Percentiles rank a stretch among this genome's conserved stretches.
phyloP scores from a whole-genome alignment of 345 rosid species.

The Eucalyptus grandis region DNA sequence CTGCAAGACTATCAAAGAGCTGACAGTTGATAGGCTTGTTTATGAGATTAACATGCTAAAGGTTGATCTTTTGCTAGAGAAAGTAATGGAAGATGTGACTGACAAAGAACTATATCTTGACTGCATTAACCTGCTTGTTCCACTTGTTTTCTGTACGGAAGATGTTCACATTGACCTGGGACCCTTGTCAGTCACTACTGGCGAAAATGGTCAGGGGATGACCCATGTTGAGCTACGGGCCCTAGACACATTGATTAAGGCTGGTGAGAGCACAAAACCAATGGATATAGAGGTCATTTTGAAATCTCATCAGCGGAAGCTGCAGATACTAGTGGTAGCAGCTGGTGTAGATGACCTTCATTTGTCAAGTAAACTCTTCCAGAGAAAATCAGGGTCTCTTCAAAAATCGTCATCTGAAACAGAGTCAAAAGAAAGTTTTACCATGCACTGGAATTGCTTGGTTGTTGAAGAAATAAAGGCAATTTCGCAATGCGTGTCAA shows the following conservation, averaged over 20 bases:
- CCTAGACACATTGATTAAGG: constrained; percentile 51
- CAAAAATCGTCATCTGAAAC: constrained; percentile 17
- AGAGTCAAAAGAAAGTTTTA: constrained; percentile 21
- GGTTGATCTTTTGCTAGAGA: constrained; percentile 65
- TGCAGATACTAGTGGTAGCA: constrained; percentile 52
- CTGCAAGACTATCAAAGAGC: constrained; percentile 51
- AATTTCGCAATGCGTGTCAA: constrained; percentile 45
- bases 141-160: constrained; percentile 57
- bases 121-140: constrained; percentile 58
- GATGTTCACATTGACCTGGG: constrained; percentile 25
- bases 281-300: constrained; percentile 49
- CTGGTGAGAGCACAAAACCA: constrained; percentile 58
- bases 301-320: constrained; percentile 71
- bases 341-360: constrained; percentile 36
- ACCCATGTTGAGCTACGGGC: constrained; percentile 61
- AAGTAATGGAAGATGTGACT: constrained; percentile 55
- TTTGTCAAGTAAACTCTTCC: constrained; percentile 15
- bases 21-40: constrained; percentile 44
- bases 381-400: constrained; percentile 11
- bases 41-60: constrained; percentile 71
- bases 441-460: constrained; percentile 38
- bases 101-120: constrained; percentile 62
- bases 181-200: constrained; percentile 16
- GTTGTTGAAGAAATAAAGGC: constrained; percentile 78
- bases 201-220: constrained; percentile 23